These are phyloP conservation scores for Bipolaris zeicola DNA, from an alignment of 2,329 filamentous ascomycete genomes.

Conservation along the genomic window DNA sequence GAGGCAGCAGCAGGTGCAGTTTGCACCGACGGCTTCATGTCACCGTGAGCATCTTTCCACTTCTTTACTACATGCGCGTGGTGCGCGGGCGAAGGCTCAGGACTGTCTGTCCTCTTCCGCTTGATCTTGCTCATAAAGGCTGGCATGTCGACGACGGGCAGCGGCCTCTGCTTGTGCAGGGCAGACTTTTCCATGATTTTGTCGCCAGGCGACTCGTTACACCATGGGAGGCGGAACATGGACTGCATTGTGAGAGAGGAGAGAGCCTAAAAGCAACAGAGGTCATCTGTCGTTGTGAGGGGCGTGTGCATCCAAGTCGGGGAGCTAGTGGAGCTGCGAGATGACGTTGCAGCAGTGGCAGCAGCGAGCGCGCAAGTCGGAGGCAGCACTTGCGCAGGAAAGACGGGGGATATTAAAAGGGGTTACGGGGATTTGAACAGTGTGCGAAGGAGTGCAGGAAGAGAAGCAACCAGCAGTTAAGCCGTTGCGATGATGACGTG, in stretches of 20 bases:
- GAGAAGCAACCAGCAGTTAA: slow-evolving; percentile 38
- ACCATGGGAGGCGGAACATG: slow-evolving; percentile 59
- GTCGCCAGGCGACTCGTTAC: slow-evolving; percentile 50
- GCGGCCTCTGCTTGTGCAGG: slow-evolving; percentile 50
- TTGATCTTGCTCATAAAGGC: slow-evolving; percentile 59
- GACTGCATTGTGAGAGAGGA: slow-evolving; percentile 54
- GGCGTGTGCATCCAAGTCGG: slow-evolving; percentile 40
- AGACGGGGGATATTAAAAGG: slow-evolving; percentile 36
- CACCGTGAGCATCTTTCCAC: slow-evolving; percentile 45
- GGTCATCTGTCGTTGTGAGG: slow-evolving; percentile 48
- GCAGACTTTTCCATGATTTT: slow-evolving; percentile 52
- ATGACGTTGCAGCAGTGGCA: slow-evolving; percentile 40
- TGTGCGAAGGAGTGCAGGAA: slow-evolving; percentile 44
- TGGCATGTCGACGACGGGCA: slow-evolving; percentile 55
- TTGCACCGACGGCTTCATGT: slow-evolving; percentile 33
- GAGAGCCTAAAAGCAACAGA: slow-evolving; percentile 45
- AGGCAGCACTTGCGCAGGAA: slow-evolving; percentile 15
- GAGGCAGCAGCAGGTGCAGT: slow-evolving; percentile 22
- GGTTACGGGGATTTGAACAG: slow-evolving; percentile 35
- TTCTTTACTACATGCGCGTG: slow-evolving; percentile 48
- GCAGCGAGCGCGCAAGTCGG: slow-evolving; percentile 22
- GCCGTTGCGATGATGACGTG: slow-evolving; percentile 43
- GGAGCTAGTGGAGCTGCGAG: slow-evolving; percentile 32
- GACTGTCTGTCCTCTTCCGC: slow-evolving; percentile 62
- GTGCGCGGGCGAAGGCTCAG: slow-evolving; percentile 45